Base-by-base conservation (phyloP, 306 rosid genomes). In the Cicer judaicum region DNA sequence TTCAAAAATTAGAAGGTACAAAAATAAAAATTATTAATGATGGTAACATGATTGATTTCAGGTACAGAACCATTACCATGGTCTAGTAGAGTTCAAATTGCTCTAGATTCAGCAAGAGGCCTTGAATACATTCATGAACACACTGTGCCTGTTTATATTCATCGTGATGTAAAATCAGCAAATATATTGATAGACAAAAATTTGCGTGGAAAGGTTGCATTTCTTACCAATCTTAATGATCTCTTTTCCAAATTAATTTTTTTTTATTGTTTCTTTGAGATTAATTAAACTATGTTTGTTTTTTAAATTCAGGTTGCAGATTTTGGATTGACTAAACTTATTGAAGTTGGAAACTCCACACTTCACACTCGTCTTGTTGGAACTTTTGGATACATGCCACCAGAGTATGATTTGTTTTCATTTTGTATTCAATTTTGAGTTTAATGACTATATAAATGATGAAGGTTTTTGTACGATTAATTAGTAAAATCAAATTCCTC, bases 381-480 rank as follows among this genome's bases (percentile, higher is more conserved):
- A 82, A 92, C 98, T 66, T 92, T 92, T 78, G 96, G 96, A 77
- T 92, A 92, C 84, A 92, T 92, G 98, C 95, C 98, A 10, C 98
- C 96, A 0, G 96, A 92, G 98, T 90, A 87, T 68, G 94, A 59
- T 69, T 44, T n/a, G 1, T 24, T 73, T 70, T 70, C 2, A 16
- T 43, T 3, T 19, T 54, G 53, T 64, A 42, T 40, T 52, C 24
- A 10, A 42, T 56, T 56, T 10, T 8, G 38, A 56, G 14, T 6
- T 0, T 18, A 7, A 52, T 4, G 36, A 29, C 36, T 29, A 29
- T 29, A 29, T 29, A 29, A 29, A 3, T 29, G 5, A 29, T 29
- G 5, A 29, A 29, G 5, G 36, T 3, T 29, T 29, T 29, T 29
- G 36, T 29, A 29, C 4, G 36, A 3, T 29, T 29, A 29, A 4